phyloP scores from a whole-genome alignment of 2,329 filamentous ascomycete species.

The Dothistroma septosporum region DNA sequence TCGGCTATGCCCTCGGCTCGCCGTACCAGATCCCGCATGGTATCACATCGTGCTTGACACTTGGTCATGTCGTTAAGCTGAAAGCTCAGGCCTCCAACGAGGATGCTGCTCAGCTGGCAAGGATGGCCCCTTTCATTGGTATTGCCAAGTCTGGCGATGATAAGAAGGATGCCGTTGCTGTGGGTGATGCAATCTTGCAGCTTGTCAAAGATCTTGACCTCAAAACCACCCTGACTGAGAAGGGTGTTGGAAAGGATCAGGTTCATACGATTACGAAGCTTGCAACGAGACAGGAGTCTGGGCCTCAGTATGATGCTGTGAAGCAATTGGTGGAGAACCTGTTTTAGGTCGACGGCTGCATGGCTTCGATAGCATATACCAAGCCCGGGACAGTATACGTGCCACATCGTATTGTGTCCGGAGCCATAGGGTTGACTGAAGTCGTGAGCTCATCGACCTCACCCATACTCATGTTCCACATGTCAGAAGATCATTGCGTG shows the following conservation, averaged over 20 bases:
- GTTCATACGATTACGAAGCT: conserved; percentile 42
- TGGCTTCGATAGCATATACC: too few relatives aligned
- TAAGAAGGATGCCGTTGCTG: conserved; percentile 41
- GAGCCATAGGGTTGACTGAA: too few relatives aligned
- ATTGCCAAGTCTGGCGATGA: conserved; percentile 39
- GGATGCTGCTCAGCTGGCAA: conserved; percentile 45
- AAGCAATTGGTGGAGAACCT: conserved; percentile 42
- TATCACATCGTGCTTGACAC: conserved; percentile 52
- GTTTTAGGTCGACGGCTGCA: conserved; percentile 30
- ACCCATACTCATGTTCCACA: too few relatives aligned
- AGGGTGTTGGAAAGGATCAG: conserved; percentile 42
- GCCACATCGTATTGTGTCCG: too few relatives aligned
- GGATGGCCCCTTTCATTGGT: conserved; percentile 45
- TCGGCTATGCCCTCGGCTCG: conserved; percentile 50
- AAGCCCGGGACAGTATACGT: too few relatives aligned
- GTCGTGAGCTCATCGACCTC: too few relatives aligned
- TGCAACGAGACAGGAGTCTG: conserved; percentile 43
- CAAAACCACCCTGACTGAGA: conserved; percentile 45
- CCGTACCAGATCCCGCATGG: conserved; percentile 56
- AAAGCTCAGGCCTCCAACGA: conserved; percentile 44
- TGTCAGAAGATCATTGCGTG: too few relatives aligned
- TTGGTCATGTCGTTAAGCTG: conserved; percentile 52
- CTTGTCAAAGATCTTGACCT: conserved; percentile 44
- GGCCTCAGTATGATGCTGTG: conserved; percentile 42
- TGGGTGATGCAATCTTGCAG: conserved; percentile 43